These are phyloP conservation scores for Phialocephala subalpina DNA, from an alignment of 2,329 filamentous ascomycete genomes.

Conservation along the genomic window DNA sequence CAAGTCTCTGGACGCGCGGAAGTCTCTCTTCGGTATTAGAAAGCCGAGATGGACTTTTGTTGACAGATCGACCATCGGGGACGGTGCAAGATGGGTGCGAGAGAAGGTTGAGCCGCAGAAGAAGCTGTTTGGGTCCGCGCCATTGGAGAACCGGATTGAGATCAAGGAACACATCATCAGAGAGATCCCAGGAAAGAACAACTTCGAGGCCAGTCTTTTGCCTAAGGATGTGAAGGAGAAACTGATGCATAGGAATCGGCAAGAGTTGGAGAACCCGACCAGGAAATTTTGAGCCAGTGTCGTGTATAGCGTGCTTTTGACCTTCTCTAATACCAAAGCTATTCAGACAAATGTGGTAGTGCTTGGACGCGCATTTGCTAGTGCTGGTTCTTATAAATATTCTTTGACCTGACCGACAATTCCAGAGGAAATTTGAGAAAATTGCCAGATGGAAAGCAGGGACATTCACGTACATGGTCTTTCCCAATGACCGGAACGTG, in stretches of 20 bases:
- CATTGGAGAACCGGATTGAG: background rate
- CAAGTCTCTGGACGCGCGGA: background rate
- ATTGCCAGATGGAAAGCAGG: too few relatives aligned
- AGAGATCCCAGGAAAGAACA: conserved; percentile 15
- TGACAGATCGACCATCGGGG: conserved; percentile 9
- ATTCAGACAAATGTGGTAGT: too few relatives aligned
- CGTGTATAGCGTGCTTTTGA: background rate
- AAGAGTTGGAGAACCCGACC: conserved; percentile 5
- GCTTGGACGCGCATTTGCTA: too few relatives aligned
- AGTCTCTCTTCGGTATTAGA: background rate
- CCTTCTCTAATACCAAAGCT: too few relatives aligned
- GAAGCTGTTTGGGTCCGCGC: background rate
- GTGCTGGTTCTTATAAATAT: too few relatives aligned
- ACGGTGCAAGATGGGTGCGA: conserved; percentile 13
- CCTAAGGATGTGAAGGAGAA: conserved; percentile 13
- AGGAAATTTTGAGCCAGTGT: background rate
- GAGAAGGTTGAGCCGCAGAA: conserved; percentile 7
- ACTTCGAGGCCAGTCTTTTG: conserved; percentile 18
- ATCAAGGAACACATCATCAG: conserved; percentile 22
- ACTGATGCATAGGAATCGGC: conserved; percentile 13
- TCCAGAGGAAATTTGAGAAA: too few relatives aligned
- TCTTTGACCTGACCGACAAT: too few relatives aligned
- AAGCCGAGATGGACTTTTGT: conserved; percentile 14
- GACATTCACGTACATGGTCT: too few relatives aligned
- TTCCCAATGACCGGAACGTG: too few relatives aligned